Percentiles rank a stretch among this genome's conserved stretches.
Conservation (phyloP, 345 rosid genomes). For the Mangifera indica region DNA sequence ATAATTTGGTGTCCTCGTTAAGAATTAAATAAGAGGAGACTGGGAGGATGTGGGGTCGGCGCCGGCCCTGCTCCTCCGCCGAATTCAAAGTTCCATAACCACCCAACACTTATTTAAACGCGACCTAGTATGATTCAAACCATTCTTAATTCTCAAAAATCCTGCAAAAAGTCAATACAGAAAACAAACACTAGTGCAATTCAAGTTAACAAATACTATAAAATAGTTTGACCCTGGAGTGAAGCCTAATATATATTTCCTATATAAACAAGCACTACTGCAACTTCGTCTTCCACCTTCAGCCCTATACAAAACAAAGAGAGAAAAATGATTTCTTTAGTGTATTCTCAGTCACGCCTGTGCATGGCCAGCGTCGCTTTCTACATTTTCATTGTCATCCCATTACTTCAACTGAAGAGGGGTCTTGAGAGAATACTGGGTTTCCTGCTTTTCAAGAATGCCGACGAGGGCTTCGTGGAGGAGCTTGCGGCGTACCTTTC, state of each 20-base stretch:
- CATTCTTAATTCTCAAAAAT: neutral
- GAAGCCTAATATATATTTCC: neutral
- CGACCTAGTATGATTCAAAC: neutral
- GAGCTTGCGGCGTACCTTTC: slow-evolving; percentile 23
- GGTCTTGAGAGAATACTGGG: slow-evolving; percentile 15
- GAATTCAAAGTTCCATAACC: slow-evolving; percentile 24
- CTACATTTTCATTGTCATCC: slow-evolving; percentile 56
- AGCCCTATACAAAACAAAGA: neutral
- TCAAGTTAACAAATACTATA: neutral
- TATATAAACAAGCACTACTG: no score
- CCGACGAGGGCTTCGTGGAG: slow-evolving; percentile 10
- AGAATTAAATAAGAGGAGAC: slow-evolving; percentile 3
- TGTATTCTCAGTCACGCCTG: slow-evolving; percentile 42
- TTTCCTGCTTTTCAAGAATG: slow-evolving; percentile 10
- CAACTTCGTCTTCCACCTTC: neutral
- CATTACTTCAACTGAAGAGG: slow-evolving; percentile 37
- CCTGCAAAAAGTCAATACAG: slow-evolving; percentile 17
- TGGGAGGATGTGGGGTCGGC: slow-evolving; percentile 48
- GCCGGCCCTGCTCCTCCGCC: slow-evolving; percentile 53
- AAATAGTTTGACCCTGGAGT: slow-evolving; percentile 5
- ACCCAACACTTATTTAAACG: slow-evolving; percentile 10
- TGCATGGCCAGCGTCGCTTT: slow-evolving; percentile 50
- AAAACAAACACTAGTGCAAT: neutral
- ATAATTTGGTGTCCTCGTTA: neutral
- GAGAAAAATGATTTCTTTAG: slow-evolving; percentile 44